Base-by-base conservation (phyloP, 305 asterid species). In the Fraxinus sp. region DNA sequence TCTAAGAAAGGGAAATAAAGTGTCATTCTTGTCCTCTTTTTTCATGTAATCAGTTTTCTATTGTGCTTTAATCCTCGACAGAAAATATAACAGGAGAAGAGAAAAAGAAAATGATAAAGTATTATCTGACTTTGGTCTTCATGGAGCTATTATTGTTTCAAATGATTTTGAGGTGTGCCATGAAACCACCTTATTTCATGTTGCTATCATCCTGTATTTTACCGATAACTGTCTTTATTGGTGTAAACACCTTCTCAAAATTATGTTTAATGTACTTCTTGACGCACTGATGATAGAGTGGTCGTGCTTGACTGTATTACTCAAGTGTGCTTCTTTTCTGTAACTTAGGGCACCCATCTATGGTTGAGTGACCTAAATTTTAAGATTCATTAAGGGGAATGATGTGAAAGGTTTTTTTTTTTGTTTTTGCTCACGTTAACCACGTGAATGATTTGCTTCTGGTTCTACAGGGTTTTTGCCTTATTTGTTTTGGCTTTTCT, bases 401-500 rank as follows among this genome's bases (percentile, higher is more conserved):
- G 26, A 20, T 74, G 49, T 62, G 75, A 28, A 80, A 11, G n/a
- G 39, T 81, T 78, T 18, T 20, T 81, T 81, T 26, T 20, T 74
- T 9, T 18, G 37, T 75, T 28, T 84, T 35, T 84, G 37, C 57
- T 32, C 55, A n/a, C 18, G 5, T 68, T 13, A 35, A 41, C 82
- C 77, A 43, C 74, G 77, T 16, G 79, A 32, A 77, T 74, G 43
- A 46, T 26, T 36, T 6, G 30, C 83, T 85, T 28, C 75, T 85
- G 30, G 57, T 75, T 86, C 66, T 37, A 81, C 98, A 96, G 98
- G 96, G 84, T 89, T 80, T 75, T 82, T 80, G 83, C 90, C 84
- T 85, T 94, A 88, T 92, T 87, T 74, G 66, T 84, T 80, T 88
- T 94, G 90, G 88, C 97, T 70, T 90, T 87, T 79, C 73, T 89